phyloP scores from a whole-genome alignment of 2,329 filamentous ascomycete species.

The Xylariaceae sp. region DNA sequence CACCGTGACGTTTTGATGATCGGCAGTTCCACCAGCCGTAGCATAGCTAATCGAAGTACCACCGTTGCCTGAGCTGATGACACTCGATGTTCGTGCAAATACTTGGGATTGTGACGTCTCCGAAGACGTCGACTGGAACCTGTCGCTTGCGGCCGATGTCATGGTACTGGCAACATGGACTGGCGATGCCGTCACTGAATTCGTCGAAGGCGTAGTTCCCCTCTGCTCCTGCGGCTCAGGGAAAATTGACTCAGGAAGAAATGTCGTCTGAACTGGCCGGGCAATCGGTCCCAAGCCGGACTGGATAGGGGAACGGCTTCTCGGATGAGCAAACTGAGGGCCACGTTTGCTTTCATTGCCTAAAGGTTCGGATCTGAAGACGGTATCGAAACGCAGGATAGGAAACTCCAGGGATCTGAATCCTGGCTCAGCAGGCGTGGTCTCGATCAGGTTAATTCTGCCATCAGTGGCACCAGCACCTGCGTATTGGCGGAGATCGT shows the following conservation, averaged over 20 bases:
- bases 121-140: conserved; percentile 7
- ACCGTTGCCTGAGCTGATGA: conserved; percentile 34
- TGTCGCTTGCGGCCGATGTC: conserved; percentile 11
- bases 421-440: conserved; percentile 31
- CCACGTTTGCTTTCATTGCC: conserved; percentile 31
- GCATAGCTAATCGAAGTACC: conserved; percentile 34
- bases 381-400: conserved; percentile 30
- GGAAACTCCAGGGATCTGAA: conserved; percentile 32
- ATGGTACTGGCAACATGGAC: conserved; percentile 3
- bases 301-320: conserved; percentile 22
- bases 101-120: conserved; percentile 6
- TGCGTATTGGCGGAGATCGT: conserved; percentile 33
- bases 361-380: conserved; percentile 31
- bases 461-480: conserved; percentile 24
- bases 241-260: conserved; percentile 13
- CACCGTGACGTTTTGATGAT: conserved; percentile 33
- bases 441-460: conserved; percentile 31
- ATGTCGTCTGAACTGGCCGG: conserved; percentile 21
- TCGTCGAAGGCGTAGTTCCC: conserved; percentile 8
- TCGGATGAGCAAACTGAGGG: conserved; percentile 17
- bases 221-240: conserved; percentile 15
- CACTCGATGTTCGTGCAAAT: conserved; percentile 23
- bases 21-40: conserved; percentile 30
- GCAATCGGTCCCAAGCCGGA: conserved; percentile 23
- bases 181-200: conserved; percentile 13